Evolutionary conservation across 2,329 filamentous ascomycete genomes (phyloP), one percentile per base, ranked within the genome.

Genomic region (Colletotrichum musae): DNA sequence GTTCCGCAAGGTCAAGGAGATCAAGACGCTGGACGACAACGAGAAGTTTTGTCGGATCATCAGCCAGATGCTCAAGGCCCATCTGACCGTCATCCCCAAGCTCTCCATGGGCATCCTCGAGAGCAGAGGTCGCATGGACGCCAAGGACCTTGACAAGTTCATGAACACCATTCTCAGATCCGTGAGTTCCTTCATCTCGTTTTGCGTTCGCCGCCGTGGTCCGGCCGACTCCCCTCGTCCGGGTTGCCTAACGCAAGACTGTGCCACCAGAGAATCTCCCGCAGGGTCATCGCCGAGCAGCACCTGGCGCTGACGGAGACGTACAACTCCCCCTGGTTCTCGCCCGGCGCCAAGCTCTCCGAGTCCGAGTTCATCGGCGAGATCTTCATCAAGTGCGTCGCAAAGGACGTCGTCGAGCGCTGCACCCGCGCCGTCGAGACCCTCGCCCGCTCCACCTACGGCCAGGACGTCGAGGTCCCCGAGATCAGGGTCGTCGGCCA

Each of bases 211-310:
- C 32, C 39, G 18, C 32, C 39, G 50, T 43, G 45, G n/a, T 13
- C n/a, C 45, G 15, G 18, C 18, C 18, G 15, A 28, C 15, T 13
- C 39, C 13, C 18, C 28, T n/a, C 21, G 53, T 58, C 15, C 15
- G 28, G 32, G 16, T 52, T 26, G n/a, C n/a, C 57, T 59, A 70
- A 70, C 64, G 18, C 47, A n/a, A 39, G 3, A 32, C 21, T n/a
- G 48, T 26, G 24, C 26, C n/a, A 13, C 16, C 73, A 96, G 93
- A 90, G 96, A 69, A 99, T 99, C 74, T 98, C 95, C 52, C 91
- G 96, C 69, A 91, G 97, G 71, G 96, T 98, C 73, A 99, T 99
- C 77, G 96, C 96, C 41, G 96, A 99, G 81, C 96, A 99, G 77
- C 96, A 99, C 77, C 89, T 99, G 45, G 94, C 96, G 10, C 87